Evolutionary conservation across 139 green algal species (phyloP), one percentile per base, ranked within the genome.

Genomic region (Limnomonas spitsbergensis): DNA sequence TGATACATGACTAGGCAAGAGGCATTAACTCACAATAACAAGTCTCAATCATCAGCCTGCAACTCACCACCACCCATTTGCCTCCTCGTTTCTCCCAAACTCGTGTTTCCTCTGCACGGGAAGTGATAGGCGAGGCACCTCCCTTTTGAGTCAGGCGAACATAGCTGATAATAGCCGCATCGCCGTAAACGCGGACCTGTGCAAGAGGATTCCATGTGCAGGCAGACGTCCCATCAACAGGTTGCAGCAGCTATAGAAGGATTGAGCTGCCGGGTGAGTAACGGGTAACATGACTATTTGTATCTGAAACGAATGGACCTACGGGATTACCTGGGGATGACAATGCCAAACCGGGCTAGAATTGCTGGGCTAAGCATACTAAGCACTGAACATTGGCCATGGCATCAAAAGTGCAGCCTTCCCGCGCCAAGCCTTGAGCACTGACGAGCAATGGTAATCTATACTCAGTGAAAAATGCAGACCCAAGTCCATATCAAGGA

Each of bases 131-230:
- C 7, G 7, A 9, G 4, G 32, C 35, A 40, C 34, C 34, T 37
- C 56, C 56, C 29, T 70, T 24, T 20, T 76, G 70, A 24, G 39
- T 66, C 38, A 76, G n/a, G 38, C 70, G 70, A 3, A 76, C 39
- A 37, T 76, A 76, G 4, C 26, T 38, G 38, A 76, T 66, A 3
- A 76, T 38, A 66, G 70, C 70, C 2, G 70, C 70, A 34, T 76
- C 40, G 38, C 70, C 70, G 26, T 37, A 38, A 26, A 76, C 36
- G 70, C 70, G 70, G 37, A 76, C 70, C 70, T 76, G 67, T 7
- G 14, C n/a, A n/a, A n/a, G n/a, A n/a, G n/a, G n/a, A n/a, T n/a
- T n/a, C n/a, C n/a, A n/a, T n/a, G n/a, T n/a, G n/a, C n/a, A n/a
- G n/a, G n/a, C n/a, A n/a, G n/a, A 31, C 24, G n/a, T 38, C 9